Percentiles rank a stretch among this genome's conserved stretches.
These are phyloP conservation scores for Cordyceps tenuipes DNA, from an alignment of 2,329 filamentous ascomycete species.

Conservation along the genomic window DNA sequence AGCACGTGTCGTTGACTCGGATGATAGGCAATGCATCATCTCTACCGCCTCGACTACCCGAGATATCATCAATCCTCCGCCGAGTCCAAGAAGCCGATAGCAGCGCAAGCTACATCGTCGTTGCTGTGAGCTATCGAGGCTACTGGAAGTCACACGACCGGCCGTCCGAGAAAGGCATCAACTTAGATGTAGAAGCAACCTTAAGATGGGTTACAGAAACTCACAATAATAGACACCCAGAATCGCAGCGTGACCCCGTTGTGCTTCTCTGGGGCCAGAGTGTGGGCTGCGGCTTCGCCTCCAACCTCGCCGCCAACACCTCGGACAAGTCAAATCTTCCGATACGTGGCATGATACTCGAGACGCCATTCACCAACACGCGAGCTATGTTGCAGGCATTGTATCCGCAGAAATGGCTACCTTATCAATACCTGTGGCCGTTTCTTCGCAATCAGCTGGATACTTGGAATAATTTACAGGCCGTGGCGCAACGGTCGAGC, in stretches of 20 bases:
- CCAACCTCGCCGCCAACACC: constrained; percentile 44
- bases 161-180: constrained; percentile 62
- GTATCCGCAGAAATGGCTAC: constrained; percentile 73
- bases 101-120: constrained; percentile 36
- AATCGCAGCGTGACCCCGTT: constrained; percentile 20
- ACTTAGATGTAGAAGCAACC: constrained; percentile 58
- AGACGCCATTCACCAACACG: constrained; percentile 68
- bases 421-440: constrained; percentile 65
- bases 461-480: constrained; percentile 41
- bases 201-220: constrained; percentile 49
- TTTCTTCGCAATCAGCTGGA: constrained; percentile 61
- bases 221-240: constrained; percentile 23
- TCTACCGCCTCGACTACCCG: constrained; percentile 46
- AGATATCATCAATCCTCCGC: constrained; percentile 44
- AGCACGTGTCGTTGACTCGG: constrained; percentile 1
- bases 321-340: constrained; percentile 27
- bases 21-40: constrained; percentile 50
- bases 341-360: constrained; percentile 51
- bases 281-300: constrained; percentile 64
- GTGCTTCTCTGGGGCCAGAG: constrained; percentile 70
- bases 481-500: constrained; percentile 26
- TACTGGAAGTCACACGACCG: constrained; percentile 72
- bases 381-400: constrained; percentile 61
- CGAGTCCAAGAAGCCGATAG: constrained; percentile 32
- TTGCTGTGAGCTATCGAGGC: constrained; percentile 57